Evolutionary conservation across 495 filamentous ascomycete species (phyloP).

Genomic region (Aspergillus indologenus): DNA sequence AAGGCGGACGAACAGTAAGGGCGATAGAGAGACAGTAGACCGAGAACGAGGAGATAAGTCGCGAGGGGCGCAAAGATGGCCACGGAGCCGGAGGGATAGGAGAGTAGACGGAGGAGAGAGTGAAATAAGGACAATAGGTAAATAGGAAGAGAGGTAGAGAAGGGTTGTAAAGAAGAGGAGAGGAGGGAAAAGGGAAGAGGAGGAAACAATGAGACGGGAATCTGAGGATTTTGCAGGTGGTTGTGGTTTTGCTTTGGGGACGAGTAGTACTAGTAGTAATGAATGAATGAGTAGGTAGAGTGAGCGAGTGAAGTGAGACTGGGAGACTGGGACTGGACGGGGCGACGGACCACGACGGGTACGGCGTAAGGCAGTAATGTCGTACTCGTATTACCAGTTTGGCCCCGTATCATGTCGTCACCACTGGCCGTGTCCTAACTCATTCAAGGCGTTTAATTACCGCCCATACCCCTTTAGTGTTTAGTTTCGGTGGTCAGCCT

Average conservation of each 20-base stretch:
- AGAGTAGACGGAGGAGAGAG: slow-evolving; percentile 8
- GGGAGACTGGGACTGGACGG: slow-evolving; percentile 1
- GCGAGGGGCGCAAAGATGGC: slow-evolving; percentile 22
- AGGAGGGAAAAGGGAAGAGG: slow-evolving; percentile 8
- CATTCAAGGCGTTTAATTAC: neutral
- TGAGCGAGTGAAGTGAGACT: slow-evolving; percentile 17
- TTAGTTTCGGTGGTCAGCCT: neutral
- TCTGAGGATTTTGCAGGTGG: slow-evolving; percentile 23
- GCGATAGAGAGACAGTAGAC: slow-evolving; percentile 20
- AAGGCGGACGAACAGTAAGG: slow-evolving; percentile 32
- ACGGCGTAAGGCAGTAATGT: slow-evolving; percentile 2
- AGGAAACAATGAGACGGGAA: slow-evolving; percentile 6
- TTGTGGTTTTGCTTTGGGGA: neutral
- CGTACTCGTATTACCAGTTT: slow-evolving; percentile 24
- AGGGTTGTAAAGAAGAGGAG: slow-evolving; percentile 14
- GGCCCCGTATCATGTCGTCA: slow-evolving; percentile 20
- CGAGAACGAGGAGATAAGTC: slow-evolving; percentile 21
- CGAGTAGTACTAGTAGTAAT: too few relatives aligned
- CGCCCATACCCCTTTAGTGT: neutral
- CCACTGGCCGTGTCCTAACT: slow-evolving; percentile 8
- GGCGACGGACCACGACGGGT: slow-evolving; percentile 25
- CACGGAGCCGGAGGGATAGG: slow-evolving; percentile 25
- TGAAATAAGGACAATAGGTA: slow-evolving; percentile 17
- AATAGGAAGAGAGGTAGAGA: slow-evolving; percentile 12
- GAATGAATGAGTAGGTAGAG: slow-evolving; percentile 17